Conservation (phyloP, 2,329 filamentous ascomycete genomes). For the Hypomyces rosellus region DNA sequence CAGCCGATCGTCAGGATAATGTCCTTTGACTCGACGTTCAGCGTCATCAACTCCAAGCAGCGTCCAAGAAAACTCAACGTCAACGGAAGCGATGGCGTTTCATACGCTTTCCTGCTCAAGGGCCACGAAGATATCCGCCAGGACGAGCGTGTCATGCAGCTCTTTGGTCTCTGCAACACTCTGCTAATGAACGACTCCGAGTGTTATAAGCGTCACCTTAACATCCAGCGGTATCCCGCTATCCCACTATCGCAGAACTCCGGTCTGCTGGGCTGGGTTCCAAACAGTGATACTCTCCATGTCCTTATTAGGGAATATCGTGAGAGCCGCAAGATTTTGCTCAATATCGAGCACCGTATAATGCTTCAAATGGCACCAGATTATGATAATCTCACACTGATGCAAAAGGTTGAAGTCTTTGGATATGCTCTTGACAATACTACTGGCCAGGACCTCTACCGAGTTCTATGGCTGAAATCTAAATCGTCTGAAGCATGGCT, state of each 20-base stretch:
- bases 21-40: slow-evolving; percentile 84
- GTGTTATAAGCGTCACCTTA: slow-evolving; percentile 93
- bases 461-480: slow-evolving; percentile 96
- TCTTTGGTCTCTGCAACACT: slow-evolving; percentile 96
- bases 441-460: slow-evolving; percentile 95
- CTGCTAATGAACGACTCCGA: slow-evolving; percentile 89
- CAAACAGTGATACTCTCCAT: slow-evolving; percentile 95
- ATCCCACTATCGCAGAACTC: slow-evolving; percentile 96
- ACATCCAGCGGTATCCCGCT: slow-evolving; percentile 92
- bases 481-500: slow-evolving; percentile 98
- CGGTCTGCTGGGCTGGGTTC: slow-evolving; percentile 91
- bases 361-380: slow-evolving; percentile 99
- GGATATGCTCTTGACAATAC: slow-evolving; percentile 99
- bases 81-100: slow-evolving; percentile 79
- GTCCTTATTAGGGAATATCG: slow-evolving; percentile 96
- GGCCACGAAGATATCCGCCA: slow-evolving; percentile 99
- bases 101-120: slow-evolving; percentile 88
- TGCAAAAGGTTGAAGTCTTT: slow-evolving; percentile 99
- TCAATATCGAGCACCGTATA: slow-evolving; percentile 98
- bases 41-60: slow-evolving; percentile 95
- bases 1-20: slow-evolving; percentile 75
- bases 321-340: slow-evolving; percentile 90
- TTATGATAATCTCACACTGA: slow-evolving; percentile 95
- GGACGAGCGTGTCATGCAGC: slow-evolving; percentile 98
- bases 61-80: slow-evolving; percentile 83